These are phyloP conservation scores for Emmonsiellopsis sp. DNA, from an alignment of 2,329 filamentous ascomycete species.

Conservation along the genomic window DNA sequence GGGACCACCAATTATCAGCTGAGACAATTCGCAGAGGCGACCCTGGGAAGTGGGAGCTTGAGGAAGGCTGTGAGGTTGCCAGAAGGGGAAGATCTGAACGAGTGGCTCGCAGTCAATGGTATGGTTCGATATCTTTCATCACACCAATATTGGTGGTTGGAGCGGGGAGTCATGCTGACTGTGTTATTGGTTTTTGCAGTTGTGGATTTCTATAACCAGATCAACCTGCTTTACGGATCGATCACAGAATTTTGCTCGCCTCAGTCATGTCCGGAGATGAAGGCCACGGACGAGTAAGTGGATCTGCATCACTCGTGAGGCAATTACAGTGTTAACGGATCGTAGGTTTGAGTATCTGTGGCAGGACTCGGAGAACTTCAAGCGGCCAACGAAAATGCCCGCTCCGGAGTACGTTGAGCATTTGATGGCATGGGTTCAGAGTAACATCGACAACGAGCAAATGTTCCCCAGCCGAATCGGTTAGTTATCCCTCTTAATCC, in stretches of 20 bases:
- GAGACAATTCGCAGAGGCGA: conserved; percentile 96
- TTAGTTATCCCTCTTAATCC: conserved; percentile 28
- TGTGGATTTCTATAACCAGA: conserved; percentile 99
- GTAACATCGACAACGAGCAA: conserved; percentile 88
- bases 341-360: conserved; percentile 92
- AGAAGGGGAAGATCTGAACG: conserved; percentile 93
- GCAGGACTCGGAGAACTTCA: conserved; percentile 92
- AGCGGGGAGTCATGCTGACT: conserved; percentile 18
- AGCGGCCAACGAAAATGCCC: conserved; percentile 94
- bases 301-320: neutral
- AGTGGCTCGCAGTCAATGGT: conserved; percentile 98
- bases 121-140: conserved; percentile 23
- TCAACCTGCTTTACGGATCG: conserved; percentile 95
- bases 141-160: neutral
- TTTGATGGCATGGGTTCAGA: conserved; percentile 92
- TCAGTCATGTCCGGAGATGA: conserved; percentile 97
- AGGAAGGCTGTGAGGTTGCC: conserved; percentile 94
- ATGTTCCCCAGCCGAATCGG: conserved; percentile 92
- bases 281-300: conserved; percentile 91
- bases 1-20: conserved; percentile 88
- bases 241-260: conserved; percentile 99
- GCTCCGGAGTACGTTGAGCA: conserved; percentile 97
- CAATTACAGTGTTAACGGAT: neutral
- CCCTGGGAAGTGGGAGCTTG: conserved; percentile 85
- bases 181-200: conserved; percentile 46